Conservation (phyloP, 1,284 basidiomycete species). For the Melanopsichium pennsylvanicum region DNA sequence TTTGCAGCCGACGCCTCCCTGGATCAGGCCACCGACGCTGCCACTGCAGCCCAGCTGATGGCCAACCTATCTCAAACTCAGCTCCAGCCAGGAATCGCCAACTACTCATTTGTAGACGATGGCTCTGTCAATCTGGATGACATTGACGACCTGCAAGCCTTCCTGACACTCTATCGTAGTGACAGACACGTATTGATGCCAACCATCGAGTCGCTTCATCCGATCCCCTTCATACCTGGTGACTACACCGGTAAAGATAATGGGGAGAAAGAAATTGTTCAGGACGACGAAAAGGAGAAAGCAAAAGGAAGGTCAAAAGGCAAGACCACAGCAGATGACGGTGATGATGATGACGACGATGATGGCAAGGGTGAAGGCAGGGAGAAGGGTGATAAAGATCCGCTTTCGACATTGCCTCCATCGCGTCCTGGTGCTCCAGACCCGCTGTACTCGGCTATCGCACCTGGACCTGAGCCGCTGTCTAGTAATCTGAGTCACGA, state of each 20-base stretch:
- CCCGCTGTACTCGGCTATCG: slow-evolving; percentile 33
- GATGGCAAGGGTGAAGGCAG: slow-evolving; percentile 25
- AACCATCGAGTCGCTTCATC: slow-evolving; percentile 50
- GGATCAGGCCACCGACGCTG: slow-evolving; percentile 5
- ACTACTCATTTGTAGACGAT: slow-evolving; percentile 43
- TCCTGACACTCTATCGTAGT: slow-evolving; percentile 37
- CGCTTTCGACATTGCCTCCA: slow-evolving; percentile 37
- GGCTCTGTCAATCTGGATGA: slow-evolving; percentile 50
- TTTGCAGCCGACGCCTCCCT: neutral
- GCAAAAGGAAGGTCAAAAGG: slow-evolving; percentile 25
- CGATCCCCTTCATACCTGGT: slow-evolving; percentile 32
- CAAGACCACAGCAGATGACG: slow-evolving; percentile 18
- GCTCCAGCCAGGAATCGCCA: slow-evolving; percentile 8
- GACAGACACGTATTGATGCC: slow-evolving; percentile 33
- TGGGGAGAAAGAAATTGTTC: slow-evolving; percentile 21
- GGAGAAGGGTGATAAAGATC: slow-evolving; percentile 42
- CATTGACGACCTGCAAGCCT: slow-evolving; percentile 45
- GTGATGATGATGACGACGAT: slow-evolving; percentile 34
- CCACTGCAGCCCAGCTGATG: slow-evolving; percentile 29
- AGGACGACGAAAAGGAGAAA: slow-evolving; percentile 22
- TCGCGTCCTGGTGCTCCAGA: slow-evolving; percentile 37
- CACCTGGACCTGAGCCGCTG: slow-evolving; percentile 28
- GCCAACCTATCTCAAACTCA: slow-evolving; percentile 26
- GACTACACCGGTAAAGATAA: slow-evolving; percentile 14
- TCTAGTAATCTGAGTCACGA: slow-evolving; percentile 33